phyloP scores from a whole-genome alignment of 2,329 filamentous ascomycete genomes.

The Aspergillus brasiliensis region DNA sequence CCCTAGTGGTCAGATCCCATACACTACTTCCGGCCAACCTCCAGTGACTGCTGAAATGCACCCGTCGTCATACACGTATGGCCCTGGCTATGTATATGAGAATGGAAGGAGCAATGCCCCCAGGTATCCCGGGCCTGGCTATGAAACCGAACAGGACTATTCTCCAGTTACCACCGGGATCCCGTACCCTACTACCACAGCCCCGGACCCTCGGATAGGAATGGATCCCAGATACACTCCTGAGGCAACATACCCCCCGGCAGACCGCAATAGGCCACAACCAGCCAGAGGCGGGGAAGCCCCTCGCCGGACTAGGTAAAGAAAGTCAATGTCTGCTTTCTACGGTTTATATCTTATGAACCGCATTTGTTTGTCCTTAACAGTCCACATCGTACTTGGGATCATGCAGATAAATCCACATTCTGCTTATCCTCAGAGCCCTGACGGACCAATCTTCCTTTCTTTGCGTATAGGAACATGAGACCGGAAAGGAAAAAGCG shows the following conservation, averaged over 20 bases:
- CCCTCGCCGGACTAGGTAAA: conserved; percentile 42
- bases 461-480: conserved; percentile 18
- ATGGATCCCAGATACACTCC: conserved; percentile 48
- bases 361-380: conserved; percentile 12
- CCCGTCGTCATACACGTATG: conserved; percentile 42
- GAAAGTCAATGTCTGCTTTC: conserved; percentile 16
- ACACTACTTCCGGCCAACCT: conserved; percentile 38
- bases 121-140: conserved; percentile 44
- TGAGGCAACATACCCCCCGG: conserved; percentile 32
- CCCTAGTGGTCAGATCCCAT: conserved; percentile 36
- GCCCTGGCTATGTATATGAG: conserved; percentile 40
- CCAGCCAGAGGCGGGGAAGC: conserved; percentile 41
- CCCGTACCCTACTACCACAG: conserved; percentile 43
- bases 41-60: conserved; percentile 44
- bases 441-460: conserved; percentile 16
- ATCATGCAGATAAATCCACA: conserved; percentile 9
- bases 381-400: conserved; percentile 9
- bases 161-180: conserved; percentile 44
- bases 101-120: conserved; percentile 43
- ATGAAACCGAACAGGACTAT: conserved; percentile 46
- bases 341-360: conserved; percentile 13
- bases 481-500: conserved; percentile 19
- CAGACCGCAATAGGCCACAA: conserved; percentile 44
- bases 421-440: conserved; percentile 14
- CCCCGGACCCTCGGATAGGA: conserved; percentile 46